phyloP scores from a whole-genome alignment of 306 rosid genomes.

The Quercus ilex region DNA sequence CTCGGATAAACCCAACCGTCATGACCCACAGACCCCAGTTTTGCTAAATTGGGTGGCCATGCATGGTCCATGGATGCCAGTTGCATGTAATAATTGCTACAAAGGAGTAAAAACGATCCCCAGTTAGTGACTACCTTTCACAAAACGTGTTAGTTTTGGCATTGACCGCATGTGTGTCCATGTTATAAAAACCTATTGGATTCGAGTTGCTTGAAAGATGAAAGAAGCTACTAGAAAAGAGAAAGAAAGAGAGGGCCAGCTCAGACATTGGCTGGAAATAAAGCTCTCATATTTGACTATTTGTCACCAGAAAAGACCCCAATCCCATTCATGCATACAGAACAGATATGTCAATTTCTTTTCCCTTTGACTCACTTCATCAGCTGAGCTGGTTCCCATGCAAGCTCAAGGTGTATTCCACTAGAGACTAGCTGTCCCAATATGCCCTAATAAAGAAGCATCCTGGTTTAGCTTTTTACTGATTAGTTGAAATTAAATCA shows the following conservation, averaged over 20 bases:
- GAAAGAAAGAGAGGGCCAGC: background rate
- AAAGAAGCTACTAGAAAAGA: background rate
- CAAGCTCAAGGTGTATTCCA: background rate
- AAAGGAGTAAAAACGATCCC: background rate
- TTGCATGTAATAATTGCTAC: background rate
- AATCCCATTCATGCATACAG: too few relatives aligned
- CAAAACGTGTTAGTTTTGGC: background rate
- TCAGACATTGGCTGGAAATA: background rate
- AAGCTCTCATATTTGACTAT: background rate
- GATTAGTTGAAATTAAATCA: too few relatives aligned
- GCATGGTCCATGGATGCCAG: background rate
- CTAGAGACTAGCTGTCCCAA: background rate
- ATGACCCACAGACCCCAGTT: background rate
- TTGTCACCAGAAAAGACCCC: conserved; percentile 4
- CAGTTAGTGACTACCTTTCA: background rate
- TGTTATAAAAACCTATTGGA: background rate
- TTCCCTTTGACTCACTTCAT: background rate
- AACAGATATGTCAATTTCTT: background rate
- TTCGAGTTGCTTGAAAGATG: background rate
- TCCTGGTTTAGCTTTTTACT: too few relatives aligned
- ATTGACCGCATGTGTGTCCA: background rate
- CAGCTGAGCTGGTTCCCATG: background rate
- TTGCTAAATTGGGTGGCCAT: background rate
- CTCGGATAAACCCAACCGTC: too few relatives aligned
- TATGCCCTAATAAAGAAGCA: background rate